phyloP scores from a whole-genome alignment of 306 rosid species.

The Trifolium dubium region DNA sequence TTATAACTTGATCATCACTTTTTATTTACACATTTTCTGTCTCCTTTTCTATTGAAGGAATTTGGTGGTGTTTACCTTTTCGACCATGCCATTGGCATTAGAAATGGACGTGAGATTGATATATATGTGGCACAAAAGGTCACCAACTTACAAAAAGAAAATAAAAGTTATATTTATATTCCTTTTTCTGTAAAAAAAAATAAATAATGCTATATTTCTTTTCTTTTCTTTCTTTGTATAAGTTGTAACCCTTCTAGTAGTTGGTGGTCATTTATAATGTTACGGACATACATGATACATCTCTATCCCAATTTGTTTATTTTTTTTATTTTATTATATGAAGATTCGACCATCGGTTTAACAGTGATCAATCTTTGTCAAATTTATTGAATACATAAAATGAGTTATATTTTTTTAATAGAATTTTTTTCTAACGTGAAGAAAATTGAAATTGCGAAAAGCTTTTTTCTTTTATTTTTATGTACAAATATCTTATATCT shows the following conservation, averaged over 20 bases:
- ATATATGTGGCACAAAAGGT: background rate
- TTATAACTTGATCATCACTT: background rate
- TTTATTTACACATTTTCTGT: background rate
- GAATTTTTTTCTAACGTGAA: too few relatives aligned
- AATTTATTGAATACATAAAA: too few relatives aligned
- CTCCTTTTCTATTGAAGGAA: background rate
- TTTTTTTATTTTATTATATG: too few relatives aligned
- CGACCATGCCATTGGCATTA: background rate
- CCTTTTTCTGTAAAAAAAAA: too few relatives aligned
- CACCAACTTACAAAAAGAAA: background rate
- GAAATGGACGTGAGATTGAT: constrained; percentile 10
- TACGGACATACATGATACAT: too few relatives aligned
- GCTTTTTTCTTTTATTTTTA: too few relatives aligned
- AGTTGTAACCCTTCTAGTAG: background rate
- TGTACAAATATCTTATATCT: too few relatives aligned
- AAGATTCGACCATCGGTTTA: too few relatives aligned
- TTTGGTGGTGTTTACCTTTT: background rate
- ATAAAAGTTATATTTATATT: background rate
- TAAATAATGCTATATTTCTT: background rate
- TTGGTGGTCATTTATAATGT: background rate
- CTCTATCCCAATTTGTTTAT: too few relatives aligned
- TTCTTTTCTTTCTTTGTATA: background rate
- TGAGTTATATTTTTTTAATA: too few relatives aligned
- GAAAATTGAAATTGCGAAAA: too few relatives aligned
- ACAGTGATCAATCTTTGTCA: too few relatives aligned